phyloP scores from a whole-genome alignment of 441 rosid genomes.

The Breynia disticha region DNA sequence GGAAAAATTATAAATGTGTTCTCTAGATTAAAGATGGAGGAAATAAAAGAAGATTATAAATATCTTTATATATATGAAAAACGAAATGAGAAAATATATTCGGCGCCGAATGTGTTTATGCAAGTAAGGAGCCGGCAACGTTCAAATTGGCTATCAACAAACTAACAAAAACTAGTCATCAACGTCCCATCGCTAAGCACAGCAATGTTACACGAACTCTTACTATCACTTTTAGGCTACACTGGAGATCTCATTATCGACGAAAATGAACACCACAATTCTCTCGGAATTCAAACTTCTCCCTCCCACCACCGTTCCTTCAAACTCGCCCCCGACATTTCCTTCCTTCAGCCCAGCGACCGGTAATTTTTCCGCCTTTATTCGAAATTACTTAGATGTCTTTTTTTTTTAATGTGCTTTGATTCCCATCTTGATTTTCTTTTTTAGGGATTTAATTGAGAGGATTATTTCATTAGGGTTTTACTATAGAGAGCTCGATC shows the following conservation, averaged over 20 bases:
- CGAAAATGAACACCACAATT: slow-evolving; percentile 60
- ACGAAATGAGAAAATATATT: too few species aligned
- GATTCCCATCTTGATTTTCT: background rate
- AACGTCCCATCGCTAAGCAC: background rate
- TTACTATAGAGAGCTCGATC: slow-evolving; percentile 85
- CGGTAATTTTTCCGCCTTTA: slow-evolving; percentile 27
- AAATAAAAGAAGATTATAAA: too few species aligned
- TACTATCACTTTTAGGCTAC: slow-evolving; percentile 74
- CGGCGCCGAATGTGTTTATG: too few species aligned
- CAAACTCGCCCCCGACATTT: slow-evolving; percentile 86
- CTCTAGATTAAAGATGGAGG: too few species aligned
- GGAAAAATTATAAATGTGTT: too few species aligned
- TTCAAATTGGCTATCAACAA: too few species aligned
- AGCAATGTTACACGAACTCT: slow-evolving; percentile 82
- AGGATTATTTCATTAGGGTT: slow-evolving; percentile 75
- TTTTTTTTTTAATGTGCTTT: slow-evolving; percentile 4
- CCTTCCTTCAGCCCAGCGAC: slow-evolving; percentile 79
- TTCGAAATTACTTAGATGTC: background rate
- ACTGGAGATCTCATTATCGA: slow-evolving; percentile 91
- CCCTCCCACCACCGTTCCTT: slow-evolving; percentile 59
- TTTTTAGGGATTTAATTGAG: slow-evolving; percentile 71
- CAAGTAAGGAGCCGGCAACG: too few species aligned
- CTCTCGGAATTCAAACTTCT: slow-evolving; percentile 49
- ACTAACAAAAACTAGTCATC: too few species aligned
- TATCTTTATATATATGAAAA: too few species aligned